These are phyloP conservation scores for Neoarthrinium moseri DNA, from an alignment of 2,329 filamentous ascomycete genomes.

Conservation along the genomic window DNA sequence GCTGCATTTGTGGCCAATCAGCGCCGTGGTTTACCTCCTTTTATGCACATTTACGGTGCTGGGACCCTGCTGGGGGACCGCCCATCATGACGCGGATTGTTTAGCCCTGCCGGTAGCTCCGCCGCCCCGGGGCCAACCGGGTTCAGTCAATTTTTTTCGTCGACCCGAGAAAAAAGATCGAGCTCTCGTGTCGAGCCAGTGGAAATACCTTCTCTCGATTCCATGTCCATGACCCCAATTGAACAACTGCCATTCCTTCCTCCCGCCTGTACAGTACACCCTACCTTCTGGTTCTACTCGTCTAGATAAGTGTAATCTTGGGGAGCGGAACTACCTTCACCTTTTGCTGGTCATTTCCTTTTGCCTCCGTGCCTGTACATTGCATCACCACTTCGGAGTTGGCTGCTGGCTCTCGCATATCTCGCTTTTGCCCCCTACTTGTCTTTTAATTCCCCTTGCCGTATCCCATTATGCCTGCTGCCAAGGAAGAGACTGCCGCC, in stretches of 20 bases:
- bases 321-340: conserved; percentile 8
- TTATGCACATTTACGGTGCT: too few species aligned
- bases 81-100: conserved; percentile 3
- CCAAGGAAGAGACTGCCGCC: conserved; percentile 24
- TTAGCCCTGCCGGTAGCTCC: background rate
- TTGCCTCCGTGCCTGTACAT: conserved; percentile 9
- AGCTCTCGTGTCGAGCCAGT: conserved; percentile 5
- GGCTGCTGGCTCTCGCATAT: background rate
- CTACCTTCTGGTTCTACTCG: conserved; percentile 18
- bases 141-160: conserved; percentile 8
- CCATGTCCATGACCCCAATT: conserved; percentile 16
- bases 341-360: conserved; percentile 8
- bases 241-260: conserved; percentile 23
- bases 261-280: conserved; percentile 27
- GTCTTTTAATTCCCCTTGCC: background rate
- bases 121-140: conserved; percentile 3
- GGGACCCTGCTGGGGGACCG: too few species aligned
- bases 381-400: conserved; percentile 2
- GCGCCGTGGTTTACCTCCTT: background rate
- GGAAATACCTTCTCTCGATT: conserved; percentile 2
- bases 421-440: background rate
- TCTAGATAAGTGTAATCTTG: conserved; percentile 21
- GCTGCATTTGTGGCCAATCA: background rate
- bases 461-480: conserved; percentile 23
- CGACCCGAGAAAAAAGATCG: conserved; percentile 4